Percentiles rank a stretch among this genome's conserved stretches.
Evolutionary conservation across 352 stramenopile genomes (phyloP).

Genomic region (Pythium folliculosum): DNA sequence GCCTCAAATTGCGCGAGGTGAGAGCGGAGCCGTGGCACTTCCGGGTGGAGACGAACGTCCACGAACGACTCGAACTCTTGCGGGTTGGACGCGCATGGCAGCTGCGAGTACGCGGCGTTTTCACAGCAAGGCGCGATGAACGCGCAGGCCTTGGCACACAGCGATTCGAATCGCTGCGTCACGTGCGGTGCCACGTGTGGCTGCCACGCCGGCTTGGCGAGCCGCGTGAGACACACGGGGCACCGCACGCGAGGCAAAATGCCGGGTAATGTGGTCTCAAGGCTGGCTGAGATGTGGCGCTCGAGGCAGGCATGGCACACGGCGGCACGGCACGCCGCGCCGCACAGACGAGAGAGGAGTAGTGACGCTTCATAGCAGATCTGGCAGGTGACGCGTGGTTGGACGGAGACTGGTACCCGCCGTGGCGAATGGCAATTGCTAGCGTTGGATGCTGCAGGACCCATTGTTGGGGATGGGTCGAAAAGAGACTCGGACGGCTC

Average conservation of each 20-base stretch:
- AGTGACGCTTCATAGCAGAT: constrained; percentile 15
- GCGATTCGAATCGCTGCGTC: not conserved
- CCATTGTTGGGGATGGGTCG: too few relatives aligned
- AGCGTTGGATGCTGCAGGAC: too few relatives aligned
- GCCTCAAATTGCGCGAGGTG: not conserved
- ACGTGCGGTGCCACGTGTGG: not conserved
- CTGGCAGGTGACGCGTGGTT: constrained; percentile 3
- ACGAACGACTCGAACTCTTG: not conserved
- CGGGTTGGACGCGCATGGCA: not conserved
- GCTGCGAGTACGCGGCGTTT: constrained; percentile 22
- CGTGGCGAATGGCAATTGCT: too few relatives aligned
- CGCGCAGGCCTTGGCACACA: constrained; percentile 22
- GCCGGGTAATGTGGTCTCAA: constrained; percentile 8
- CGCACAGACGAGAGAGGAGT: not conserved
- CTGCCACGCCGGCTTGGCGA: constrained; percentile 21
- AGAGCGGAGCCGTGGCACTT: not conserved
- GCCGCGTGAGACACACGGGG: constrained; percentile 20
- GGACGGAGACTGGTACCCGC: not conserved
- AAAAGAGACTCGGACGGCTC: too few relatives aligned
- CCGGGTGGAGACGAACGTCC: not conserved
- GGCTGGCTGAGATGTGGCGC: constrained; percentile 2
- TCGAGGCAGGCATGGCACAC: constrained; percentile 22
- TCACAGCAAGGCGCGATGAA: constrained; percentile 31
- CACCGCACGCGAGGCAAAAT: constrained; percentile 29
- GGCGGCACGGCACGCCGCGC: constrained; percentile 1